Evolutionary conservation across 1,284 basidiomycete genomes (phyloP).

Genomic region (Boletus coffeatus): DNA sequence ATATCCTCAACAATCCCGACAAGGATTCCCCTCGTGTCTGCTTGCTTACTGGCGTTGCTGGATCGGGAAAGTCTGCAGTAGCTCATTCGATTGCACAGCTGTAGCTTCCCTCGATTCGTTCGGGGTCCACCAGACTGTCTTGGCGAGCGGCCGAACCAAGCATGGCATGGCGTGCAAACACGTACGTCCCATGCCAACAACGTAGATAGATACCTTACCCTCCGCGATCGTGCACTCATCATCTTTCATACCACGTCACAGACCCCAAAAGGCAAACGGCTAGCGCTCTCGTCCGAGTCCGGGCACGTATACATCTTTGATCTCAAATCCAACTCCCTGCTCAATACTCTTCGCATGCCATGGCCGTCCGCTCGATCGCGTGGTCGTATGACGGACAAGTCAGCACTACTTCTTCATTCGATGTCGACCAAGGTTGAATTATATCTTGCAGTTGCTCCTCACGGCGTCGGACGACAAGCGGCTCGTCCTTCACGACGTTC

Average conservation of each 20-base stretch:
- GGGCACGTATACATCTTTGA: slow-evolving; percentile 84
- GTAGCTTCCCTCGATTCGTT: slow-evolving; percentile 50
- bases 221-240: slow-evolving; percentile 10
- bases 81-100: neutral
- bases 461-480: slow-evolving; percentile 87
- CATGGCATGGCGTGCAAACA: slow-evolving; percentile 79
- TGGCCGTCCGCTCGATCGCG: slow-evolving; percentile 74
- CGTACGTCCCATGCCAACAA: slow-evolving; percentile 44
- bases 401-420: slow-evolving; percentile 16
- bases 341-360: slow-evolving; percentile 74
- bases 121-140: slow-evolving; percentile 48
- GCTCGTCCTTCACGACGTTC: slow-evolving; percentile 81
- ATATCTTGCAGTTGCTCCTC: slow-evolving; percentile 57
- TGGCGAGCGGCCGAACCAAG: slow-evolving; percentile 69
- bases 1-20: too few species aligned
- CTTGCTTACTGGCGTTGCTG: neutral
- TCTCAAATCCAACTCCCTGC: slow-evolving; percentile 56
- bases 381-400: slow-evolving; percentile 79
- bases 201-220: neutral
- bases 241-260: slow-evolving; percentile 27
- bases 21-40: neutral
- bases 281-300: slow-evolving; percentile 75
- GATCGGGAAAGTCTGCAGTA: neutral
- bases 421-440: slow-evolving; percentile 1
- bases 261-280: slow-evolving; percentile 79